Evolutionary conservation across 2,329 filamentous ascomycete species (phyloP).

Genomic region (Penicillium expansum): DNA sequence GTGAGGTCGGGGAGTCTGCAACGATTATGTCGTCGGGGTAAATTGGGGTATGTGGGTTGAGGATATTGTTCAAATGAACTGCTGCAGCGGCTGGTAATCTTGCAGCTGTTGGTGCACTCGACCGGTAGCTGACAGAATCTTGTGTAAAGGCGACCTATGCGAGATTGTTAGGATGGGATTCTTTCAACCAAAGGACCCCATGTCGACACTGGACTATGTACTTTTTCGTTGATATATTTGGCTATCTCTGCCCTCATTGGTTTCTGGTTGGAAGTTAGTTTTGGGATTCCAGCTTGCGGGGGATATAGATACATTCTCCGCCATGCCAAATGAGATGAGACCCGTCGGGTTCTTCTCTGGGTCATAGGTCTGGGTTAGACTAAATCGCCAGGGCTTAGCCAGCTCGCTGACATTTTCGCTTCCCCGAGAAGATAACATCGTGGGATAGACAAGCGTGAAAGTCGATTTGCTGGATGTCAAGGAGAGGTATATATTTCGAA

Average conservation of each 20-base stretch:
- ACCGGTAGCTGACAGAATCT: slow-evolving; percentile 42
- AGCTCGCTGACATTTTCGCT: slow-evolving; percentile 22
- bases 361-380: slow-evolving; percentile 27
- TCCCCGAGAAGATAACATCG: slow-evolving; percentile 32
- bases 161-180: neutral
- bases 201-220: too few species aligned
- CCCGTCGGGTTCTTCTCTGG: slow-evolving; percentile 31
- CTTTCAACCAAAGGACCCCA: too few species aligned
- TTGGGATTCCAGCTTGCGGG: neutral
- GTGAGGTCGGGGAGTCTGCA: slow-evolving; percentile 43
- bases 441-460: neutral
- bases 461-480: neutral
- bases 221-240: slow-evolving; percentile 40
- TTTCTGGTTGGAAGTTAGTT: slow-evolving; percentile 23
- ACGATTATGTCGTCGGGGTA: slow-evolving; percentile 39
- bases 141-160: slow-evolving; percentile 31
- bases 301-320: slow-evolving; percentile 33
- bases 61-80: slow-evolving; percentile 42
- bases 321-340: slow-evolving; percentile 36
- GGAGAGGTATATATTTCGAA: neutral
- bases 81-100: slow-evolving; percentile 44
- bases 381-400: slow-evolving; percentile 29
- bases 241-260: slow-evolving; percentile 40
- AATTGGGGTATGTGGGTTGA: slow-evolving; percentile 38
- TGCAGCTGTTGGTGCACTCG: slow-evolving; percentile 37